phyloP scores from a whole-genome alignment of 2,329 filamentous ascomycete genomes.

The Ciborinia camelliae region DNA sequence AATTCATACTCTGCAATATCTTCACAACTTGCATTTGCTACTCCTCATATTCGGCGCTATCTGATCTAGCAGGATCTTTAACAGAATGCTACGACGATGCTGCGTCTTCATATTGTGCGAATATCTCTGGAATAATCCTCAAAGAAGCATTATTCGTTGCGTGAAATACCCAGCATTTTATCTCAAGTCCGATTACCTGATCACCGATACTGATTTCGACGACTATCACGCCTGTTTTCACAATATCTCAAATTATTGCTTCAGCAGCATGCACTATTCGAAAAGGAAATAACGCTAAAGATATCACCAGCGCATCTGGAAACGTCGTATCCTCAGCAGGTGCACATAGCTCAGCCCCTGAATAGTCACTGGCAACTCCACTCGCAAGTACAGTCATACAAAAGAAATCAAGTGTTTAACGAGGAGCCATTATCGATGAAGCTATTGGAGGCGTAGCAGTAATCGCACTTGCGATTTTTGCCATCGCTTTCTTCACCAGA shows the following conservation, averaged over 20 bases:
- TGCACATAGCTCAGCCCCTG: not conserved
- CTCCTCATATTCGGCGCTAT: not conserved
- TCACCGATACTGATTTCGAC: not conserved
- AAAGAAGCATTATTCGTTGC: conserved; percentile 9
- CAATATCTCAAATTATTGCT: not conserved
- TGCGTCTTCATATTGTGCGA: not conserved
- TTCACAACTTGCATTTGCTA: conserved; percentile 4
- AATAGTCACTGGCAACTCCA: not conserved
- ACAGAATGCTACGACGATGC: conserved; percentile 1
- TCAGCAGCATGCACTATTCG: not conserved
- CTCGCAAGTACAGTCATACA: not conserved
- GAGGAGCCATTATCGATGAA: conserved; percentile 7
- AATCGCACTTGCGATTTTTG: not conserved
- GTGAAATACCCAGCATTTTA: conserved; percentile 1
- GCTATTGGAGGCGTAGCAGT: not conserved
- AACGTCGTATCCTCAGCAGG: not conserved
- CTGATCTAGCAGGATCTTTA: not conserved
- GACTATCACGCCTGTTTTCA: not conserved
- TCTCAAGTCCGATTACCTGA: not conserved
- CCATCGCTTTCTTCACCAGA: conserved; percentile 4
- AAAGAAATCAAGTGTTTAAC: conserved; percentile 2
- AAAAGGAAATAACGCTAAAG: not conserved
- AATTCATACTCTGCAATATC: conserved; percentile 10
- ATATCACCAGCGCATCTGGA: not conserved
- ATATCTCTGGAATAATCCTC: not conserved